Percentiles rank a stretch among this genome's conserved stretches.
Evolutionary conservation across 192 early-diverging fungal species (phyloP).

Genomic region (Pilaira anomala): DNA sequence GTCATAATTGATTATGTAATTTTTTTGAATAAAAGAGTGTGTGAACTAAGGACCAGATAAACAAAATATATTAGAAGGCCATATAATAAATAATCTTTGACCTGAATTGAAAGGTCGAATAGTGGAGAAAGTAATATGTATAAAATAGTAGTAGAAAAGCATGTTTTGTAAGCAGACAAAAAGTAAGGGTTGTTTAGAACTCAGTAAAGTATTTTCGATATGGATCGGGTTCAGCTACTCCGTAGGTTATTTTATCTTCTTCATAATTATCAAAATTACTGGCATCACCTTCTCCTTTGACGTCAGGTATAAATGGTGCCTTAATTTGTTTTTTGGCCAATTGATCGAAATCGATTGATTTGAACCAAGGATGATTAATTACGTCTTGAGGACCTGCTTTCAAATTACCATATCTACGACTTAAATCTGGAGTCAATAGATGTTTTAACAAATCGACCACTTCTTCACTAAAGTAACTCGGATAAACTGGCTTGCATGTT

Average conservation of each 20-base stretch:
- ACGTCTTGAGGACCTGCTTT: constrained; percentile 71
- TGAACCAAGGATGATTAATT: constrained; percentile 76
- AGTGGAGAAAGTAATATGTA: too few relatives aligned
- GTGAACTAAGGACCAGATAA: too few relatives aligned
- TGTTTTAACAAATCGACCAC: constrained; percentile 72
- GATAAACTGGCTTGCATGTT: constrained; percentile 64
- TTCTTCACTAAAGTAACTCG: constrained; percentile 58
- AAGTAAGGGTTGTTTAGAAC: constrained; percentile 3
- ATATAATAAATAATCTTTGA: too few relatives aligned
- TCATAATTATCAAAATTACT: constrained; percentile 20
- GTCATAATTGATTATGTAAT: too few relatives aligned
- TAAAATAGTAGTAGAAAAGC: too few relatives aligned
- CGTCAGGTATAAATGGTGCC: constrained; percentile 12
- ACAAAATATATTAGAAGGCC: too few relatives aligned
- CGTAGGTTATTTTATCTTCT: constrained; percentile 2
- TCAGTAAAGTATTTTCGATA: constrained; percentile 10
- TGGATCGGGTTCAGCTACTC: constrained; percentile 1
- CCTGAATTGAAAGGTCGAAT: too few relatives aligned
- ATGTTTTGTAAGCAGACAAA: too few relatives aligned
- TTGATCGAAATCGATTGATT: constrained; percentile 54
- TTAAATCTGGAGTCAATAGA: constrained; percentile 73
- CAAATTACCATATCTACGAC: constrained; percentile 80
- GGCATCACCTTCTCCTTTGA: constrained; percentile 12
- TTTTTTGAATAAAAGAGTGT: too few relatives aligned
- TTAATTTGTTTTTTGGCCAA: not conserved